Base-by-base conservation (phyloP, 2,329 filamentous ascomycete genomes). In the Parastagonospora avenae region DNA sequence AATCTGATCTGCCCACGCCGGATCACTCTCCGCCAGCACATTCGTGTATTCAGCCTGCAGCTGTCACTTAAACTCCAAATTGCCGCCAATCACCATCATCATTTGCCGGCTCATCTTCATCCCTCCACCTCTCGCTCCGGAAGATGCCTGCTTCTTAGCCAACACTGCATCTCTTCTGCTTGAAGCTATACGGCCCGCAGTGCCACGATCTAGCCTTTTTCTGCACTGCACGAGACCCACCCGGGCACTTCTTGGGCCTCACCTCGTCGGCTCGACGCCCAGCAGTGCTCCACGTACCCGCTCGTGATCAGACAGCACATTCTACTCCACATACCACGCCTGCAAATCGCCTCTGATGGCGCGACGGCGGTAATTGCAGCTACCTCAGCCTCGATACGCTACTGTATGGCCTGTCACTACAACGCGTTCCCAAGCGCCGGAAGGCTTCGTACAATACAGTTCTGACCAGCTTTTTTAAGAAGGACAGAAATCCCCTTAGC, bases 151-250 rank as follows among this genome's bases (percentile, higher is more conserved):
- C 46, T 48, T 46, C 44, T 52, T 45, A 54, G 45, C 46, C 43
- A 46, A 48, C 27, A 32, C 33, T 48, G 42, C 40, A 40, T 43
- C 41, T 39, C 40, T 54, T 54, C 52, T 55, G 49, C 54, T 55
- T 52, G 54, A 52, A 19, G 56, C 42, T 48, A 49, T 45, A 55
- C 66, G 66, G 66, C 57, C 66, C 66, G 65, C 51, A 55, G 55
- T 50, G 54, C 63, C 64, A 54, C 52, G 50, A 46, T 53, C 59
- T 67, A 68, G 63, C 63, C 66, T 45, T 44, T 54, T 63, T 63
- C 51, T 54, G 63, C 64, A 61, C 42, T 64, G 58, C 63, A 70
- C 67, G 63, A 70, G 67, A 70, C 67, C 64, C 56, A 55, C 19
- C 19, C 19, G 19, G 19, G 19, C 19, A 24, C 50, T 54, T 50